Evolutionary conservation across 768 basidiomycete genomes (phyloP).

Genomic region (Auriculariales sp.): DNA sequence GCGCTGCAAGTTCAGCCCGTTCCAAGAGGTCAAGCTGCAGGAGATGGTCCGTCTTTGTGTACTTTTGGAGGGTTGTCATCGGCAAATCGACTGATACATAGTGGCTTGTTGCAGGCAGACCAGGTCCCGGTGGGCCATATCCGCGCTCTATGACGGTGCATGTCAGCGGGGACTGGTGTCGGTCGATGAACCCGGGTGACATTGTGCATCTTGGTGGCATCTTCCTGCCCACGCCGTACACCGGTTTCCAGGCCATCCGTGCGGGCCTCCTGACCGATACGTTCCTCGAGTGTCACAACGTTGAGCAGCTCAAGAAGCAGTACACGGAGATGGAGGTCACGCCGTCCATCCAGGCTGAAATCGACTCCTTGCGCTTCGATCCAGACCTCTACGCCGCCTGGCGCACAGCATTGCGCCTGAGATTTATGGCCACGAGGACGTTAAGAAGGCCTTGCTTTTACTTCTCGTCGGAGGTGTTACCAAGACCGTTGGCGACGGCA

Average conservation of each 20-base stretch:
- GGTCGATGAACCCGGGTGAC: slow-evolving; percentile 89
- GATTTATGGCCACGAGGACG: slow-evolving; percentile 98
- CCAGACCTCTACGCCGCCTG: slow-evolving; percentile 78
- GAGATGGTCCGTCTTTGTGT: slow-evolving; percentile 63
- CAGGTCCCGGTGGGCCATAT: slow-evolving; percentile 99
- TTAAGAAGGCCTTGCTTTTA: slow-evolving; percentile 92
- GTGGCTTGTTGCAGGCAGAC: slow-evolving; percentile 52
- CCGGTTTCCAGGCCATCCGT: slow-evolving; percentile 91
- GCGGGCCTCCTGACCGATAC: slow-evolving; percentile 96
- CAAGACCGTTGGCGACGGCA: slow-evolving; percentile 94
- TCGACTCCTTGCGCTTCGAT: slow-evolving; percentile 56
- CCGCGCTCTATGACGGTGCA: slow-evolving; percentile 98
- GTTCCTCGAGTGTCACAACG: slow-evolving; percentile 81
- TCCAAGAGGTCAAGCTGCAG: slow-evolving; percentile 97
- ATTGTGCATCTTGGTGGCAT: slow-evolving; percentile 91
- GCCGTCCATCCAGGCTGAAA: slow-evolving; percentile 57
- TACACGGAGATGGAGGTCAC: slow-evolving; percentile 92
- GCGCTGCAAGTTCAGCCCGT: slow-evolving; percentile 95
- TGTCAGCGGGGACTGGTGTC: slow-evolving; percentile 77
- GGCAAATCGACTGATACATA: slow-evolving; percentile 3
- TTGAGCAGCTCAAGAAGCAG: slow-evolving; percentile 93
- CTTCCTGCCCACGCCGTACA: slow-evolving; percentile 95
- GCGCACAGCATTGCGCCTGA: slow-evolving; percentile 88
- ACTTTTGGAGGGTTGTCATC: background rate
- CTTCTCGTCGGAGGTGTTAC: slow-evolving; percentile 87